Evolutionary conservation across 2,329 filamentous ascomycete genomes (phyloP), one percentile per base, ranked within the genome.

Genomic region (Phoma sp.): DNA sequence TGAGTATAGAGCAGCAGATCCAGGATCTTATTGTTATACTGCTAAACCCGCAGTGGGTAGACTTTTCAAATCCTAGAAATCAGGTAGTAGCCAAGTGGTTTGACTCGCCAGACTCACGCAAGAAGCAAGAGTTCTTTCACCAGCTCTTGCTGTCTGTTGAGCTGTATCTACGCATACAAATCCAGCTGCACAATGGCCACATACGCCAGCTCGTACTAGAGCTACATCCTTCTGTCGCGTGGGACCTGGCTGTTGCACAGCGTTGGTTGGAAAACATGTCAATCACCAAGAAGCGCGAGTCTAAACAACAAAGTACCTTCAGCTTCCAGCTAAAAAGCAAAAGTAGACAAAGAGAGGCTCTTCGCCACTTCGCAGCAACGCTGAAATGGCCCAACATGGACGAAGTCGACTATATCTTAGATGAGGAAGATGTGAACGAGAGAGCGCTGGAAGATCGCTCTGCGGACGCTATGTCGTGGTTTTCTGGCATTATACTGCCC

Each of bases 301-400:
- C 86, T 14, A 61, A 65, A 8, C 68, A 67, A 8, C 65, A 74
- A 54, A 75, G 64, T 58, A 69, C 64, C 73, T 83, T 90, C 41
- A 82, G 80, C 55, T 83, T 91, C 40, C 83, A 86, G 13, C 84
- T 87, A 59, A 85, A 82, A 67, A 79, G 85, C 48, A 88, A 88
- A 74, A 83, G 83, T 66, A 80, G 83, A 22, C 89, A 91, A 70
- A 84, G 87, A 57, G 87, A 87, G 68, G 85, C 87, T 68, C 77
- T 92, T 38, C 83, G 83, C 60, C 82, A 82, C 32, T 91, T 92
- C 68, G 87, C 88, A 9, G 81, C 84, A 67, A 84, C 83, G 66
- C 86, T 92, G 78, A 91, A 90, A 53, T 92, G 89, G 89, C 89
- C 89, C 1, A 91, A 91, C 62, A 81, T 90, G 54, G 77, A 78